phyloP scores from a whole-genome alignment of 2,329 filamentous ascomycete genomes.

The Diaporthe humulicola region DNA sequence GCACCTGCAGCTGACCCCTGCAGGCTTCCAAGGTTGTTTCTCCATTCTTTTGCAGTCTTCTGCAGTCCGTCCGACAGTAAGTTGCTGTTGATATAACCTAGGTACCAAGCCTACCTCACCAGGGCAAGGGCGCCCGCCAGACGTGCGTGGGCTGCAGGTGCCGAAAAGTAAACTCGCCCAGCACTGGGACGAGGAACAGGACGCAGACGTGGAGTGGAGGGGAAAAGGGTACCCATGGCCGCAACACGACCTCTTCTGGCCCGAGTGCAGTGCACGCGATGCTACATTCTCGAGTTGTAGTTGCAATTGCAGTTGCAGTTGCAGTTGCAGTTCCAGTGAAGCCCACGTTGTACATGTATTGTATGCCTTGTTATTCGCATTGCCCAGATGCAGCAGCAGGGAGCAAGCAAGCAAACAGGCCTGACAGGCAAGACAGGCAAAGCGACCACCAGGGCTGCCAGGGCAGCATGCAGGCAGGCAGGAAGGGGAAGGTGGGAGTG shows the following conservation, averaged over 20 bases:
- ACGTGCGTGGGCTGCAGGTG: slow-evolving; percentile 17
- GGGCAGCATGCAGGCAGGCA: too few relatives aligned
- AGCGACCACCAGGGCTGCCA: too few relatives aligned
- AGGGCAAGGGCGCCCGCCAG: slow-evolving; percentile 5
- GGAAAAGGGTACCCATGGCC: background rate
- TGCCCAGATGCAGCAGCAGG: background rate
- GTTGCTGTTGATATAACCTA: background rate
- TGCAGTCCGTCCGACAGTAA: too few relatives aligned
- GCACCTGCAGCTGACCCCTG: background rate
- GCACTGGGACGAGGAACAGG: background rate
- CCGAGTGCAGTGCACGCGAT: background rate
- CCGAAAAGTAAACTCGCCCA: slow-evolving; percentile 1
- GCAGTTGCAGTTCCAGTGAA: background rate
- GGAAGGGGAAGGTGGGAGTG: slow-evolving; percentile 21
- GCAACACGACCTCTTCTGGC: slow-evolving; percentile 1
- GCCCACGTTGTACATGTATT: background rate
- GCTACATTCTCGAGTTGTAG: background rate
- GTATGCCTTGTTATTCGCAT: background rate
- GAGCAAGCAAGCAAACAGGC: background rate
- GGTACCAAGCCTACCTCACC: background rate
- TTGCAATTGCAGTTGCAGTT: too few relatives aligned
- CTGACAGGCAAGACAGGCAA: too few relatives aligned
- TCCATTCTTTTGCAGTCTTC: background rate
- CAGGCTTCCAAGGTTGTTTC: background rate
- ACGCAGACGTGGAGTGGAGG: background rate